Evolutionary conservation across 1,139 yeast genomes (phyloP), one percentile per base, ranked within the genome.

Genomic region (Yamadazyma conglobata): DNA sequence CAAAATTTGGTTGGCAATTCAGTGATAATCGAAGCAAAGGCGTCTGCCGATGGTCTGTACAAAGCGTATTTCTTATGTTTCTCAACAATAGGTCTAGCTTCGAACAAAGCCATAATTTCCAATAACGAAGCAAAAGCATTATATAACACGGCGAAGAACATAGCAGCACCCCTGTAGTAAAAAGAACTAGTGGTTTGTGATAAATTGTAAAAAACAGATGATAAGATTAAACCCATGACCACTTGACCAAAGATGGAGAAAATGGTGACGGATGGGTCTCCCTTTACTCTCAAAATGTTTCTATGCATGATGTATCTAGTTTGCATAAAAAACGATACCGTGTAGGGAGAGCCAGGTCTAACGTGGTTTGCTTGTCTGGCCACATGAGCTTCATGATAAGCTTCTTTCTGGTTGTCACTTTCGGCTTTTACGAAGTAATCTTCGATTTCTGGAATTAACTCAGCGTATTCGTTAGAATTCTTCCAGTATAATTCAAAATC

Each of bases 81-180:
- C 54, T 82, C 89, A 17, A 83, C 83, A 40, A 85, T 74, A 3
- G 84, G 79, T 48, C 94, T 75, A n/a, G 86, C 79, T 47, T 80
- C 88, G 42, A 62, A 71, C 33, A 82, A 58, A 6, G 84, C 60
- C 60, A 81, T 72, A 42, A 85, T 77, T 56, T 85, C 94, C 52
- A 84, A 65, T 44, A 83, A 60, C 12, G 88, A 81, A 12, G 84
- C 65, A 56, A 85, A 79, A 11, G 89, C 86, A 53, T 84, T 83
- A 58, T 80, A 83, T 48, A 85, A 64, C 30, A 82, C 73, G 28
- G 93, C 84, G 52, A 83, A 83, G 61, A 84, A 86, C 63, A 86
- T 57, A 15, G 83, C 70, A 15, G 89, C 81, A 42, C 83, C 77
- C 47, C 95, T 70, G 42, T 63, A 70, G 51, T 73, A 82, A 54